phyloP scores from a whole-genome alignment of 352 stramenopile genomes.

The Hyaloperonospora brassicae region DNA sequence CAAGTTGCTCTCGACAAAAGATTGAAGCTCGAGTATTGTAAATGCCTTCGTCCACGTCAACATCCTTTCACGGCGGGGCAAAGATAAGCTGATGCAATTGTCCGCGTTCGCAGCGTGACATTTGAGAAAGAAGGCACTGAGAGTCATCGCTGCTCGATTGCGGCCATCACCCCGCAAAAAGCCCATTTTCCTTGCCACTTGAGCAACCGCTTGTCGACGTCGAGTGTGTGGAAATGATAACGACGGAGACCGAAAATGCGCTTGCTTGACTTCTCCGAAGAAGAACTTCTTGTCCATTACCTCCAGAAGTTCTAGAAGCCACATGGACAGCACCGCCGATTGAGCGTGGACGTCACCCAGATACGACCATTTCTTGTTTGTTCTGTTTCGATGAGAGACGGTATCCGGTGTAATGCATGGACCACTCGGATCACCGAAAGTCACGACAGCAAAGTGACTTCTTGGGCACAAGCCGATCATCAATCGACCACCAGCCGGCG shows the following conservation, averaged over 20 bases:
- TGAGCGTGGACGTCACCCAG: constrained; percentile 27
- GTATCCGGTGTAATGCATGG: constrained; percentile 12
- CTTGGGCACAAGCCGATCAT: constrained; percentile 35
- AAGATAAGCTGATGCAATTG: constrained; percentile 13
- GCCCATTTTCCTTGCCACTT: constrained; percentile 18
- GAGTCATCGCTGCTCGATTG: constrained; percentile 15
- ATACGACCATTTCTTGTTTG: constrained; percentile 22
- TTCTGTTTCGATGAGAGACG: constrained; percentile 9
- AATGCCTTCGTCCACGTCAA: constrained; percentile 10
- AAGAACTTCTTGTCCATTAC: constrained; percentile 33
- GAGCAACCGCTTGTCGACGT: constrained; percentile 24
- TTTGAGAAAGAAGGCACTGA: constrained; percentile 36
- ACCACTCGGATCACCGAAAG: constrained; percentile 7
- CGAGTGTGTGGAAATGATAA: constrained; percentile 22
- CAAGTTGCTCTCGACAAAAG: constrained; percentile 10
- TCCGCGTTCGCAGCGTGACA: constrained; percentile 14
- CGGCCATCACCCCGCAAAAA: constrained; percentile 2
- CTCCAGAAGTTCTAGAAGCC: constrained; percentile 32
- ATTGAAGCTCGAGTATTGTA: constrained; percentile 23
- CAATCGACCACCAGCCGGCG: constrained; percentile 18
- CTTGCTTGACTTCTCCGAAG: constrained; percentile 20
- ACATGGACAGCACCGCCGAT: constrained; percentile 27
- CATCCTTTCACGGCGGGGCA: constrained; percentile 13
- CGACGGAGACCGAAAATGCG: background rate
- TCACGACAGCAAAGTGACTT: constrained; percentile 25